A percentile compares a stretch with the other conserved stretches of the same genome.
Conservation (phyloP, 2,329 filamentous ascomycete genomes). For the Pestalotiopsis sp. region DNA sequence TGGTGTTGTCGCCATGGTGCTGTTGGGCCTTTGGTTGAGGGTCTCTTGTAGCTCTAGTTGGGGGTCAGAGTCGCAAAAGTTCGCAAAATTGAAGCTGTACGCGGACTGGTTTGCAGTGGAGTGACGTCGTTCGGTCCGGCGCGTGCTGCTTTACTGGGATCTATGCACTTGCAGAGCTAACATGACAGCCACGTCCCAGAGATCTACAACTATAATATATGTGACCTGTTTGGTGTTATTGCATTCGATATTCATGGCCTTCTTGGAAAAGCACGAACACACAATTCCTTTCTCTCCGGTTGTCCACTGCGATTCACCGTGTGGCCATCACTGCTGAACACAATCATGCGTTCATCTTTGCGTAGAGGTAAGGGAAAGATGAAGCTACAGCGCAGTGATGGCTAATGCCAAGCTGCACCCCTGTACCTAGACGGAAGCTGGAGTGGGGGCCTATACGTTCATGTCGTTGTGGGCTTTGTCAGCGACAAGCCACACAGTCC, state of each 20-base stretch:
- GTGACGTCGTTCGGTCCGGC: constrained; percentile 11
- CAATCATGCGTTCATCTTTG: not conserved
- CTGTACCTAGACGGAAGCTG: not conserved
- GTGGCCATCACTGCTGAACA: not conserved
- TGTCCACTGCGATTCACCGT: no score
- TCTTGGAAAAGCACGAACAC: no score
- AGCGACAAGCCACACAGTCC: constrained; percentile 6
- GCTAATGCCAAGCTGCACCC: not conserved
- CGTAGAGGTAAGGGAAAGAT: not conserved
- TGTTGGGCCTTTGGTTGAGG: not conserved
- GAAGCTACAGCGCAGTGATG: not conserved
- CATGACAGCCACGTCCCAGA: not conserved
- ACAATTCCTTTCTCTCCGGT: no score
- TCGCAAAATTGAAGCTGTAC: constrained; percentile 2
- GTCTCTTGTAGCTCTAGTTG: not conserved
- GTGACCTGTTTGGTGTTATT: no score
- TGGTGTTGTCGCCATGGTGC: constrained; percentile 26
- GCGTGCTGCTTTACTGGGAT: not conserved
- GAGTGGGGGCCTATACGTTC: not conserved
- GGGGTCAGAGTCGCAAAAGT: not conserved
- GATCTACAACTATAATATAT: not conserved
- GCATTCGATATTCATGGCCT: no score
- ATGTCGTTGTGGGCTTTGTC: not conserved
- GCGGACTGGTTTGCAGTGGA: not conserved
- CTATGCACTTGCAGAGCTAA: not conserved